Evolutionary conservation across 306 rosid species (phyloP).

Genomic region (Senna tora): DNA sequence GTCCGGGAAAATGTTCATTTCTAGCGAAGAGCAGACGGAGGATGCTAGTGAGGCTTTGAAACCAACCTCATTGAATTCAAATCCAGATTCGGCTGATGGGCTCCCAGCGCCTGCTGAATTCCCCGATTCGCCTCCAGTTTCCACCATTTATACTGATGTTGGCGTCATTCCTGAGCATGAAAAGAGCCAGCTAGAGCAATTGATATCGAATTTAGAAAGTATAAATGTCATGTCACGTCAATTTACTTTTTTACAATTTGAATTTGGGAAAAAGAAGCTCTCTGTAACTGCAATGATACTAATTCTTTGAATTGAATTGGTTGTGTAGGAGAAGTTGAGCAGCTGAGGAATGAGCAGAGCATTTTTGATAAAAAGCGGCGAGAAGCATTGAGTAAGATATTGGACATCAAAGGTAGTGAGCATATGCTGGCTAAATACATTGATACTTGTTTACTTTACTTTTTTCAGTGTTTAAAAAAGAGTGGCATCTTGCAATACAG

Average conservation of each 20-base stretch:
- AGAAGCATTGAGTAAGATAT: slow-evolving; percentile 81
- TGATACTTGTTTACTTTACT: background rate
- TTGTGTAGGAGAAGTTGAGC: slow-evolving; percentile 68
- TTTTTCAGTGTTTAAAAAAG: slow-evolving; percentile 13
- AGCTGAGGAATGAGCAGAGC: slow-evolving; percentile 61
- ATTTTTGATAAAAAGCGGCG: slow-evolving; percentile 57
- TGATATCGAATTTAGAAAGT: slow-evolving; percentile 73
- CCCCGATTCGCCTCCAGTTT: slow-evolving; percentile 50
- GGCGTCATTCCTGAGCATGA: slow-evolving; percentile 79
- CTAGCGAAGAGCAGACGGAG: slow-evolving; percentile 55
- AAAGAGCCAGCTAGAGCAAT: slow-evolving; percentile 55
- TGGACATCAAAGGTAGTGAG: slow-evolving; percentile 82
- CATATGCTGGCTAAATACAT: slow-evolving; percentile 1
- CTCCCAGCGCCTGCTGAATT: slow-evolving; percentile 30
- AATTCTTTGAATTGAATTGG: slow-evolving; percentile 31
- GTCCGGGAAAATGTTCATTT: slow-evolving; percentile 54
- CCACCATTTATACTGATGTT: slow-evolving; percentile 69
- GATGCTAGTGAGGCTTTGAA: slow-evolving; percentile 45
- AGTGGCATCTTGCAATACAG: slow-evolving; percentile 51
- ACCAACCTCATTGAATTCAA: slow-evolving; percentile 55
- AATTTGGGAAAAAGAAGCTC: slow-evolving; percentile 24
- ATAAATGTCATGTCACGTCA: background rate
- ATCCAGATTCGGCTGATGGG: slow-evolving; percentile 57
- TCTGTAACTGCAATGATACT: slow-evolving; percentile 11
- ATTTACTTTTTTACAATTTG: slow-evolving; percentile 27